Evolutionary conservation across 768 basidiomycete genomes (phyloP), one percentile per base, ranked within the genome.

Genomic region (Xerocomellus dryophilus): DNA sequence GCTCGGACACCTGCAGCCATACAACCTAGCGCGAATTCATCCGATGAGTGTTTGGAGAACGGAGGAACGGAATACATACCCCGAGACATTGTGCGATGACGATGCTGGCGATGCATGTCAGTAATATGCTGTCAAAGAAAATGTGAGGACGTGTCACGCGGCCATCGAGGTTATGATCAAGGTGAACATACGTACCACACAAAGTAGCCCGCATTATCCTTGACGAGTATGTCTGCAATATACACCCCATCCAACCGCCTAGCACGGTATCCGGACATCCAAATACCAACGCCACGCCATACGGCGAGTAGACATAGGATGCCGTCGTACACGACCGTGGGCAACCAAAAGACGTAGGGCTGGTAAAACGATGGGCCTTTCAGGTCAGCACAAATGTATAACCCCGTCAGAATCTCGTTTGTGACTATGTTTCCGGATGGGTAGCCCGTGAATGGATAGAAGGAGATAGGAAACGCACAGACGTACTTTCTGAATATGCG

Each of bases 151-250:
- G 25, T 20, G 20, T 17, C 20, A 20, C 2, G 20, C 1, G 11
- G n/a, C 21, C 12, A 25, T 21, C 25, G 17, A 21, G 2, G 1
- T n/a, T 5, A 29, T 3, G 2, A 7, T 2, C 14, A 21, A 40
- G 14, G 11, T 17, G 38, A 15, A 32, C 4, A 12, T 12, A 1
- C 60, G 32, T 41, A 65, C 63, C 49, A 60, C 14, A 60, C 11
- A 53, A 57, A 57, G 41, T 65, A 65, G 21, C 45, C 21, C 14
- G n/a, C 39, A 14, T 51, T 66, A 4, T 50, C 64, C 27, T 41
- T 60, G 27, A 65, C 12, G 14, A 63, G 51, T 4, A 25, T 31
- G 7, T 46, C 43, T 25, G 58, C 17, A 39, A 66, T n/a, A n/a
- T 29, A 12, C 0, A 57, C 34, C 2, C 51, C 52, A 7, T 50